phyloP scores from a whole-genome alignment of 345 rosid genomes.

The Salix caprea region DNA sequence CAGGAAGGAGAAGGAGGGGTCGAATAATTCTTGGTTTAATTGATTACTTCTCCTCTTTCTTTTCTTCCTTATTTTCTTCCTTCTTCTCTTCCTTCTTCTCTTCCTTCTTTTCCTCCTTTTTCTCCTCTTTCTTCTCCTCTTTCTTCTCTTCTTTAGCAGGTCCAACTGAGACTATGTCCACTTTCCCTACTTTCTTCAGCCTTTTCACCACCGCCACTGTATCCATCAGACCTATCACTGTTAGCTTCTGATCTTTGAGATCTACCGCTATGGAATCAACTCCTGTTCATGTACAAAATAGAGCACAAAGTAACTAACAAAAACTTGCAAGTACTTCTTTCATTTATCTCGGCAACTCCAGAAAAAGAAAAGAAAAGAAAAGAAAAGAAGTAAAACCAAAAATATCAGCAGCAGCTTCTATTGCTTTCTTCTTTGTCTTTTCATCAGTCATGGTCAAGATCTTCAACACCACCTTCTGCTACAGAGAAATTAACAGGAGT shows the following conservation, averaged over 20 bases:
- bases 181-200: conserved; percentile 91
- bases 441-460: conserved; percentile 90
- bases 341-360: not conserved
- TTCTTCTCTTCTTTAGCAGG: conserved; percentile 95
- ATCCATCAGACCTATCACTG: conserved; percentile 84
- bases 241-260: conserved; percentile 82
- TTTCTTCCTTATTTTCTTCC: conserved; percentile 35
- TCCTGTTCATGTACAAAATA: conserved; percentile 29
- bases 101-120: conserved; percentile 52
- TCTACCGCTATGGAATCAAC: conserved; percentile 91
- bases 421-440: conserved; percentile 83
- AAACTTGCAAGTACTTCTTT: not conserved
- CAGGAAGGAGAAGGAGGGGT: not conserved
- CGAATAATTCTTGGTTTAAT: not conserved
- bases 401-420: conserved; percentile 86
- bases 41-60: conserved; percentile 11
- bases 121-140: conserved; percentile 62
- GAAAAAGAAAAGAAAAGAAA: not conserved
- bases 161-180: conserved; percentile 77
- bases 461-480: conserved; percentile 77
- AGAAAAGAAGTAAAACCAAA: conserved; percentile 35
- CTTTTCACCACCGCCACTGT: conserved; percentile 79
- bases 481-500: not conserved
- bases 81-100: conserved; percentile 45
- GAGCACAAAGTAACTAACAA: too few relatives aligned